Evolutionary conservation across 1,284 basidiomycete species (phyloP).

Genomic region (Pterulicium gracile): DNA sequence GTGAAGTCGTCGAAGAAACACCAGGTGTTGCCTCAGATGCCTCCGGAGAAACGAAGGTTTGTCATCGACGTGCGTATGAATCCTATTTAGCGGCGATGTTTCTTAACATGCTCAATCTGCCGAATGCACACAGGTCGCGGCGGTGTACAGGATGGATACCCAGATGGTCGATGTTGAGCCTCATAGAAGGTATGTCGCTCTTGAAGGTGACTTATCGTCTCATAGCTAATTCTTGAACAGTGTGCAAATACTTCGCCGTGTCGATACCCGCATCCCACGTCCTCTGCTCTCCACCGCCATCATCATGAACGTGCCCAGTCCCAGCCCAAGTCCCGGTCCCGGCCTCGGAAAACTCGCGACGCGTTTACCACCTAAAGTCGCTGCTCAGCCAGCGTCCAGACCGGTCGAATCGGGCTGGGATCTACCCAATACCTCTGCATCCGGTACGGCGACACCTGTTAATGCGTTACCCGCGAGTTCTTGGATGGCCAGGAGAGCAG

Average conservation of each 20-base stretch:
- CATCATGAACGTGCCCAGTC: constrained; percentile 18
- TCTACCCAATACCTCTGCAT: constrained; percentile 8
- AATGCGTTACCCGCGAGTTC: neutral
- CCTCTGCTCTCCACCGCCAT: constrained; percentile 56
- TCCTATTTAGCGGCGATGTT: constrained; percentile 1
- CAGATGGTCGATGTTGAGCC: constrained; percentile 83
- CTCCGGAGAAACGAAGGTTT: constrained; percentile 65
- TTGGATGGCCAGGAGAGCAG: constrained; percentile 6
- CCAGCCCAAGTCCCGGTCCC: constrained; percentile 15
- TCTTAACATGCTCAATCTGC: constrained; percentile 1
- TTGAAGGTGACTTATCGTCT: constrained; percentile 1
- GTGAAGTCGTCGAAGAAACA: constrained; percentile 55
- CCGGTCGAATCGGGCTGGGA: neutral
- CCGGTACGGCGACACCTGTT: constrained; percentile 4
- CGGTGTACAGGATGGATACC: constrained; percentile 70
- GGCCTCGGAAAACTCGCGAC: constrained; percentile 42
- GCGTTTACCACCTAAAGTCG: constrained; percentile 11
- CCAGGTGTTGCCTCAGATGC: constrained; percentile 77
- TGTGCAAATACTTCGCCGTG: constrained; percentile 69
- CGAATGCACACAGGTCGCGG: constrained; percentile 40
- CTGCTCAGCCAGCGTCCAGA: constrained; percentile 1
- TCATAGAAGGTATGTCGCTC: constrained; percentile 30
- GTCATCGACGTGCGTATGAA: constrained; percentile 50
- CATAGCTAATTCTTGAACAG: constrained; percentile 25
- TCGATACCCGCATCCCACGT: constrained; percentile 69